Base-by-base conservation (phyloP, 2,329 filamentous ascomycete genomes). In the Endothia cerciana region DNA sequence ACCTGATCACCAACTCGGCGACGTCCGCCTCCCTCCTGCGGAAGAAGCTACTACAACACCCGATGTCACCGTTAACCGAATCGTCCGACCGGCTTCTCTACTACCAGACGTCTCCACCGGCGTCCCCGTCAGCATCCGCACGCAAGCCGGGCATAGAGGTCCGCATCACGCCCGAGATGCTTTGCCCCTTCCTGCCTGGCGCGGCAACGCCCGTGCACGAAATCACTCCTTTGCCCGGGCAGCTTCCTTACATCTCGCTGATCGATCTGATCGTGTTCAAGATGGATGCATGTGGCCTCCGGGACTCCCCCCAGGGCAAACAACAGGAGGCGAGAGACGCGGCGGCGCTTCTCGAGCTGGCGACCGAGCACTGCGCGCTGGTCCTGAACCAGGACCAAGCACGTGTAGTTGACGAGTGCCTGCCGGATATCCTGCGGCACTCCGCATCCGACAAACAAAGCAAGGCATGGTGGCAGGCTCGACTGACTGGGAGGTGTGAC, bases 141-240 rank as follows among this genome's bases (percentile, higher is more conserved):
- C 53, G 63, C 17, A 59, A 45, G 33, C 55, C 62, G 8, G 63
- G 49, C 38, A 66, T 65, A 11, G 66, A 68, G 60, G 63, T 68
- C 22, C 66, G 64, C 66, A 68, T 68, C 64, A 64, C 64, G 3
- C 66, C 66, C 15, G 64, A 68, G 64, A 68, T 68, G 66, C 64
- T 68, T 40, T 66, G 64, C 60, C 66, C 66, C 7, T 68, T 63
- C 4, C 66, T 68, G 40, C 66, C 66, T 28, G 56, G 60, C 56
- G 64, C 66, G 10, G 66, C 64, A 11, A 66, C 60, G 49, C 66
- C 55, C 1, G 64, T 62, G 11, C 64, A 60, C 33, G 64, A 66
- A n/a, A 63, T 68, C 60, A 53, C 59, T 15, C 36, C 66, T 1
- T 30, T 56, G 10, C 55, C 63, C 3, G 60, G 47, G 15, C 36